Evolutionary conservation across 1,139 yeast genomes (phyloP), one percentile per base, ranked within the genome.

Genomic region (Lodderomyces pseudojiufengensis): DNA sequence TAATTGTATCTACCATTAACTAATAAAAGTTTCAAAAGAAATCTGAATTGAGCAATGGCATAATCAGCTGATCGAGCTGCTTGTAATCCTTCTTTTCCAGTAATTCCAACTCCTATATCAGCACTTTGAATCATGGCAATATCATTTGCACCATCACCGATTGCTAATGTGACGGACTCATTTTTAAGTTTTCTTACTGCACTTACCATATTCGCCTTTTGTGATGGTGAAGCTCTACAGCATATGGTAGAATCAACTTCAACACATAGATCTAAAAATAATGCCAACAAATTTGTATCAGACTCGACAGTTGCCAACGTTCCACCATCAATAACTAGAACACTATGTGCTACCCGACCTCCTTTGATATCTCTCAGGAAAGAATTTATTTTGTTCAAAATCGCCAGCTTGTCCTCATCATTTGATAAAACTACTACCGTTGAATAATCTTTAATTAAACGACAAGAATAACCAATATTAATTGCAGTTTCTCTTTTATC

Each of bases 111-210:
- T 15, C 99, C 99, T 39, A 92, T 90, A 60, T 92, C 97, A 0
- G 98, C 99, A 53, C 95, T 84, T 63, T 92, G 97, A 45, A 92
- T 92, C 99, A 92, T 92, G 2, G 98, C 97, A 57, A 92, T 88
- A 59, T 92, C 99, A 55, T 92, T 92, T 1, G 99, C 98, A 49
- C 99, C 99, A 63, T 92, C 99, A n/a, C 98, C 99, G 54, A 94
- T 86, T 0, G 98, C 98, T 42, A 94, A 69, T 0, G 97, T 87
- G 5, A 92, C 96, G 21, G 85, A 70, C 7, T 66, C 63, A 36
- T 71, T 78, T 46, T 82, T 75, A 43, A 83, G 63, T 21, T 70
- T 65, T 36, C 97, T 73, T 11, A 94, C 87, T 16, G 82, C 74
- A 25, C 77, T 63, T 2, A 92, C 97, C 86, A 94, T 82, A 27